Evolutionary conservation across 169 alveolate genomes (phyloP).

Genomic region (Cryptosporidium meleagridis): DNA sequence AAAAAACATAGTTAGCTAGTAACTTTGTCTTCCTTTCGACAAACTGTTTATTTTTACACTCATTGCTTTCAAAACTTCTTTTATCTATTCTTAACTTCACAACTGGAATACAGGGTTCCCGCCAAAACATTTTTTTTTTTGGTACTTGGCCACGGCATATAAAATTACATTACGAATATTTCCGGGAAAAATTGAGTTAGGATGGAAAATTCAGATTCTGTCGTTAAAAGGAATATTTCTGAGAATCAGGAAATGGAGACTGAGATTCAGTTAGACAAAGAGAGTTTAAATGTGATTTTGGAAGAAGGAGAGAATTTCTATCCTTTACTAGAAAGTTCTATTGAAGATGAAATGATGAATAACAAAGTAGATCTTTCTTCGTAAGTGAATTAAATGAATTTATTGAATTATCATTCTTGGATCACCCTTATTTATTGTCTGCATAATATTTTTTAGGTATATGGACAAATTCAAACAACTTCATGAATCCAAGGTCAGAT

Average conservation of each 20-base stretch:
- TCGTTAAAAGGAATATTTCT: neutral
- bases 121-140: neutral
- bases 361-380: neutral
- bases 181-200: neutral
- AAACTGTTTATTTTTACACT: neutral
- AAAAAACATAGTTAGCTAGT: neutral
- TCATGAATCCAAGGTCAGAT: conserved; percentile 31
- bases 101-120: neutral
- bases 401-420: neutral
- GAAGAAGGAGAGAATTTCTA: conserved; percentile 66
- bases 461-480: conserved; percentile 52
- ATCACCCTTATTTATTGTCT: neutral
- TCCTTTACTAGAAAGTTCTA: conserved; percentile 45
- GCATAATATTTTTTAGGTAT: conserved; percentile 7
- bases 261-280: neutral
- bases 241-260: neutral
- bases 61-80: neutral
- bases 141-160: neutral
- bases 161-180: neutral
- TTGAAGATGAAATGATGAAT: conserved; percentile 29
- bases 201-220: neutral
- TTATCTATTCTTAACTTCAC: neutral
- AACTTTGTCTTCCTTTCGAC: neutral
- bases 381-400: conserved; percentile 18
- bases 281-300: neutral